phyloP scores from a whole-genome alignment of 116 monocot genomes.

The Trichopus zeylanicus region DNA sequence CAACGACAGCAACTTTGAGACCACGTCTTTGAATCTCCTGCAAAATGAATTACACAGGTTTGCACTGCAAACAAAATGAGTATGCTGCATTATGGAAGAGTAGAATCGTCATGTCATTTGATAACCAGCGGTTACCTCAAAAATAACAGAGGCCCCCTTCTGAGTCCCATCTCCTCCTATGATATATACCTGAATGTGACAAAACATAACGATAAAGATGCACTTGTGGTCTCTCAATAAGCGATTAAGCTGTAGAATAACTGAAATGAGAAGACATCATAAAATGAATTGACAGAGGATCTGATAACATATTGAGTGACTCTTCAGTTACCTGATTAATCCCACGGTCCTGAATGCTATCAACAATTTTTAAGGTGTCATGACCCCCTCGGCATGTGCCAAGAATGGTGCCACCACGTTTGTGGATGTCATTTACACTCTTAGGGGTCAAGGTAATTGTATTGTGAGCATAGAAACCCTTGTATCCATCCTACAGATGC shows the following conservation, averaged over 20 bases:
- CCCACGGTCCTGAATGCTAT: slow-evolving; percentile 44
- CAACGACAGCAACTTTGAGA: slow-evolving; percentile 55
- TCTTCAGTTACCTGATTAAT: slow-evolving; percentile 48
- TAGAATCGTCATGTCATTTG: no score
- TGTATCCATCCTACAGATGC: slow-evolving; percentile 37
- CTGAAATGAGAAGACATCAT: background rate
- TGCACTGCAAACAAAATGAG: no score
- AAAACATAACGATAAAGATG: background rate
- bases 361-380: slow-evolving; percentile 46
- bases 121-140: slow-evolving; percentile 34
- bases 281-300: background rate
- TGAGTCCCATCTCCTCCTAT: slow-evolving; percentile 72
- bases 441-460: slow-evolving; percentile 34
- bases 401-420: slow-evolving; percentile 52
- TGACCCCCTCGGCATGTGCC: slow-evolving; percentile 47
- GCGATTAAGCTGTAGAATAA: no score
- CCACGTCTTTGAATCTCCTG: slow-evolving; percentile 49
- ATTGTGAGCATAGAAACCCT: slow-evolving; percentile 56
- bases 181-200: slow-evolving; percentile 44
- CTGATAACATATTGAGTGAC: background rate
- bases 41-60: slow-evolving; percentile 1
- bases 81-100: no score
- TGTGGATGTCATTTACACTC: slow-evolving; percentile 48
- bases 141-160: slow-evolving; percentile 59
- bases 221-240: no score